A percentile compares a stretch with the other conserved stretches of the same genome.
Conservation (phyloP, 345 rosid species). For the Rhodamnia argentea region DNA sequence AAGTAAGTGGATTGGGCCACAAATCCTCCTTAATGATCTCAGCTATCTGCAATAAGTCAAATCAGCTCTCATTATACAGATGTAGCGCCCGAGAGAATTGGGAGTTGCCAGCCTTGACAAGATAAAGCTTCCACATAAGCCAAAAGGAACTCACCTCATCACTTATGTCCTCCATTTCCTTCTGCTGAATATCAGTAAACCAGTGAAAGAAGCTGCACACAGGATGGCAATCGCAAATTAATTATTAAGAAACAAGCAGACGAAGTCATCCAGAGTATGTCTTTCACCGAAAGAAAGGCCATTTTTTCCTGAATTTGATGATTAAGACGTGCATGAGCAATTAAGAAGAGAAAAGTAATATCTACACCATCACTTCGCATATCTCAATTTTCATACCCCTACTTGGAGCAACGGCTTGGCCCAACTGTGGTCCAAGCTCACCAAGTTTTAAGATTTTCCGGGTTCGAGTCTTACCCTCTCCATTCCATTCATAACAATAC, state of each 20-base stretch:
- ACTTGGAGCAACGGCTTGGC: neutral
- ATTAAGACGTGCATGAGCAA: neutral
- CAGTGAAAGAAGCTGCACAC: constrained; percentile 71
- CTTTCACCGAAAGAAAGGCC: neutral
- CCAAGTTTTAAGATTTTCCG: neutral
- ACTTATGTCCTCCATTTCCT: constrained; percentile 43
- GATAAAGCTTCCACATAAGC: neutral
- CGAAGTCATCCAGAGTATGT: neutral
- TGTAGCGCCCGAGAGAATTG: neutral
- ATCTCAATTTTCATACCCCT: neutral
- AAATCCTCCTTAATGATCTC: constrained; percentile 90
- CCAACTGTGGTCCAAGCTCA: neutral
- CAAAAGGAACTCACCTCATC: constrained; percentile 50
- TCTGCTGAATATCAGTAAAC: constrained; percentile 57
- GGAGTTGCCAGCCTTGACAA: neutral
- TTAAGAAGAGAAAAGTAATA: neutral
- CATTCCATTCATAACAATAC: neutral
- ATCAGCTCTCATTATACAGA: neutral
- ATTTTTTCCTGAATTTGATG: neutral
- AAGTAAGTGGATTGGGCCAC: constrained; percentile 89
- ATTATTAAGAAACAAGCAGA: neutral
- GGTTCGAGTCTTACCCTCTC: neutral
- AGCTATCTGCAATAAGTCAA: constrained; percentile 49
- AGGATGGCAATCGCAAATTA: neutral
- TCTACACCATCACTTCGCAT: neutral